Base-by-base conservation (phyloP, 768 basidiomycete genomes). In the Boletus rubroflammeus region DNA sequence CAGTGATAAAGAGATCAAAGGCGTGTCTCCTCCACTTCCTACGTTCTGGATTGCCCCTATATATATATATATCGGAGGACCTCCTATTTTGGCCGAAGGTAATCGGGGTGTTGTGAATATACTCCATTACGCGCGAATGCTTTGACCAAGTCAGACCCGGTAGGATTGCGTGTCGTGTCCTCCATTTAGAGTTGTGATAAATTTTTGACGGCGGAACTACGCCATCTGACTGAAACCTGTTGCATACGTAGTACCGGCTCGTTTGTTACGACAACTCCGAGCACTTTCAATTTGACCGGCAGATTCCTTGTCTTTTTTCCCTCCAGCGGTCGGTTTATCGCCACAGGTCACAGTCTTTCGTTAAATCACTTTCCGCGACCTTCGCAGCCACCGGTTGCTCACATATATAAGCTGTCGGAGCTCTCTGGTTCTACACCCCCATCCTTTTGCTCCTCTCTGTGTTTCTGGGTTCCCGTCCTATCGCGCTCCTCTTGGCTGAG, bases 341-440 rank as follows among this genome's bases (percentile, higher is more conserved):
- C 55, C 51, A 51, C 46, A 42, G 19, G 26, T 15, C 43, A 26
- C 39, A 38, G 46, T 40, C 17, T 38, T 19, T 50, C 31, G 50
- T 53, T 53, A 15, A 56, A 54, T 31, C 28, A 50, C 29, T 36
- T 46, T 42, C 57, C 50, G 47, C 39, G 39, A 47, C 32, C 31
- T 55, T 62, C 60, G 56, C 66, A 68, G 66, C 66, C 67, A 63
- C 47, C 54, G 14, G 25, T 34, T 42, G 48, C 29, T 39, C 55
- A 23, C 29, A 49, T 65, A 69, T 63, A 69, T 67, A 70, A 64
- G n/a, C 51, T n/a, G 32, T 43, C 19, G 17, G 14, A n/a, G 28
- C 41, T 42, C 45, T 36, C 43, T 8, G 0, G 17, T 41, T 42
- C 44, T 5, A 31, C 23, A 54, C 6, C 13, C 52, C 39, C 38